A percentile compares a stretch with the other conserved stretches of the same genome.
These are phyloP conservation scores for Annulohypoxylon bovei DNA, from an alignment of 495 filamentous ascomycete species.

Conservation along the genomic window DNA sequence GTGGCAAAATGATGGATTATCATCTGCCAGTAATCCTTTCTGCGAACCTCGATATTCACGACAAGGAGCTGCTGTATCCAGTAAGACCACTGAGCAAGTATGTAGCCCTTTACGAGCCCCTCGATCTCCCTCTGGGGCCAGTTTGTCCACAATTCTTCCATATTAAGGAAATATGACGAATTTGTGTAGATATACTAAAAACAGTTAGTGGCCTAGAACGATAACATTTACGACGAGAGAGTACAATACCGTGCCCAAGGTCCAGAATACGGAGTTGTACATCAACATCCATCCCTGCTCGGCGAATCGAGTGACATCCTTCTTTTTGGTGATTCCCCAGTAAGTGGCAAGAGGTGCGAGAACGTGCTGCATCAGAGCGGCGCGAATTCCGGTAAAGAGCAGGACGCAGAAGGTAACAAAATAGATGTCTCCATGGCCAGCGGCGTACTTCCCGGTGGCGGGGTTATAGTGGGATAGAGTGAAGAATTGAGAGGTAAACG, in stretches of 20 bases:
- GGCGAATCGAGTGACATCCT: conserved; percentile 4
- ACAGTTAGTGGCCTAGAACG: background rate
- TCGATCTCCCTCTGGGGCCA: conserved; percentile 5
- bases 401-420: background rate
- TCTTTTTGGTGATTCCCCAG: conserved; percentile 5
- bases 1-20: conserved; percentile 13
- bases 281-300: conserved; percentile 14
- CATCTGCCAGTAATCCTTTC: conserved; percentile 16
- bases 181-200: conserved; percentile 6
- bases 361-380: conserved; percentile 5
- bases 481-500: conserved; percentile 2
- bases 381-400: conserved; percentile 8
- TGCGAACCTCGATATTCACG: conserved; percentile 5
- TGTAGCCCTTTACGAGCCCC: conserved; percentile 10
- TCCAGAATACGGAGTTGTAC: conserved; percentile 9
- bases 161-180: background rate
- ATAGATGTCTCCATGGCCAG: background rate
- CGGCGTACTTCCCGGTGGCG: conserved; percentile 1
- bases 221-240: background rate
- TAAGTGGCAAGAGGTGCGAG: conserved; percentile 1
- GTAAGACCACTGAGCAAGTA: conserved; percentile 13
- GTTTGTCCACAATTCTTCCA: conserved; percentile 2
- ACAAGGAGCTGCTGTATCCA: conserved; percentile 12
- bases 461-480: conserved; percentile 3
- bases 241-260: conserved; percentile 2